These are phyloP conservation scores for Fusarium pseudocircinatum DNA, from an alignment of 2,329 filamentous ascomycete species.

Conservation along the genomic window DNA sequence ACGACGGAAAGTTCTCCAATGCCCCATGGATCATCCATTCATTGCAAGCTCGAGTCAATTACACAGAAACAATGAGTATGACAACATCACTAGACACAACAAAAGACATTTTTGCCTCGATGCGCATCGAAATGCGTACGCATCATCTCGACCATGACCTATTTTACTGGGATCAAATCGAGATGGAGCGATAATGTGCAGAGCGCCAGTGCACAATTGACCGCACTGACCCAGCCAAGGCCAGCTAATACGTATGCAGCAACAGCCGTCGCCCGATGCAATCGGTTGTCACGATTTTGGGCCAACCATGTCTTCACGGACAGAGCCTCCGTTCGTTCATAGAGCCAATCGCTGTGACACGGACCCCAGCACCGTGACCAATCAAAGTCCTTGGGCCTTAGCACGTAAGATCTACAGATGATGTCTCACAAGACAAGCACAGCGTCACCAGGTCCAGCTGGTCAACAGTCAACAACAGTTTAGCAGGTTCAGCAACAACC, in stretches of 20 bases:
- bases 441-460: neutral
- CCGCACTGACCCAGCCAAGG: neutral
- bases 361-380: neutral
- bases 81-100: neutral
- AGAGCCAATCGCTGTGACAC: neutral
- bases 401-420: neutral
- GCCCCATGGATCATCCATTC: too few species aligned
- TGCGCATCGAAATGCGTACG: neutral
- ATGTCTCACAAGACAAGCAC: neutral
- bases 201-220: neutral
- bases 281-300: neutral
- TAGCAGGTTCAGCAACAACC: neutral
- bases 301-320: neutral
- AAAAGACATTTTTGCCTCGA: neutral
- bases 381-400: neutral
- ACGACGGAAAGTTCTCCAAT: neutral
- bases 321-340: accelerated
- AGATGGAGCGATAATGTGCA: neutral
- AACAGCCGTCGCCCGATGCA: neutral
- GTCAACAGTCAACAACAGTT: neutral
- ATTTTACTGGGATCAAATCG: neutral
- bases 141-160: neutral
- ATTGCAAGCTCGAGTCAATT: neutral
- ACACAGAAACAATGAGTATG: neutral
- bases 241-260: too few species aligned